Base-by-base conservation (phyloP, 1,284 basidiomycete species). In the Ceratobasidium sp. region DNA sequence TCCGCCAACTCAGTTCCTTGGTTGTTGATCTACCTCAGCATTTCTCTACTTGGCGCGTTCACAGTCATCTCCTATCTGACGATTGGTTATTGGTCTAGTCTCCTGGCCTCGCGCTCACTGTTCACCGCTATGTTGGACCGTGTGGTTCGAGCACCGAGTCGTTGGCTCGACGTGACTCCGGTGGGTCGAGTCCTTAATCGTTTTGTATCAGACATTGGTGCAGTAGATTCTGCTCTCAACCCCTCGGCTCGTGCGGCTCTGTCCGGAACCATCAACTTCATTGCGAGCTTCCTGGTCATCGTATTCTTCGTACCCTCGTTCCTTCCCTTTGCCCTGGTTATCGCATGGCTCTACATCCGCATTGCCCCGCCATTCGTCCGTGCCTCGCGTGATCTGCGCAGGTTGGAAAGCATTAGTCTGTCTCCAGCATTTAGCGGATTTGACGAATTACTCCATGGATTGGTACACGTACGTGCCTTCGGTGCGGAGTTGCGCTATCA, bases 391-490 rank as follows among this genome's bases (percentile, higher is more conserved):
- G 90, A 91, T 75, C 80, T 93, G 27, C 82, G 91, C 64, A 80
- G 91, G 45, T 79, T 93, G 27, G 91, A 93, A 76, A 86, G 86
- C 1, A 80, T 87, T 32, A 86, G 86, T 15, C 79, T 89, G 13
- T 90, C 87, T 1, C 88, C 88, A 1, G 84, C 88, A 0, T 89
- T 90, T 75, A 84, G 88, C 17, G 90, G 90, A 0, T 93, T 91
- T 75, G 88, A 90, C 71, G 92, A 95, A 76, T 80, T 93, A 13
- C 81, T 94, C 42, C 84, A 82, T 60, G 93, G 93, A 3, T 84
- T 93, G 43, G 80, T 87, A 32, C 88, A 92, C 73, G 87, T 95
- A 22, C 85, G 92, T 29, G 93, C 92, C 0, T 94, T 93, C 77
- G 89, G 87, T 1, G 91, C 90, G 82, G 92, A 94, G 75, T 80